Conservation (phyloP, 176 grass and related monocot genomes). For the Areca catechu region DNA sequence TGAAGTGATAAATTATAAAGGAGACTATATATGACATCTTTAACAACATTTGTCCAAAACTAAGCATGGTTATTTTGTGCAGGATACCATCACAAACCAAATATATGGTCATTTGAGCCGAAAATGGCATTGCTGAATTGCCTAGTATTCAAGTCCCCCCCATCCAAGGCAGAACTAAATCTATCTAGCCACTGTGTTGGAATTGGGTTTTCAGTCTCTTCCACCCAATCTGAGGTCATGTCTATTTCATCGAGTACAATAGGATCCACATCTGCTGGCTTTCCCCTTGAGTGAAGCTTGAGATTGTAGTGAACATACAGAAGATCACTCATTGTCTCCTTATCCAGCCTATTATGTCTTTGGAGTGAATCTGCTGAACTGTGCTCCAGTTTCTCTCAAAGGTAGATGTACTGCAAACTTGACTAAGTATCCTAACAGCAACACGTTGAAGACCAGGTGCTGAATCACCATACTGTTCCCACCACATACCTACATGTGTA, state of each 20-base stretch:
- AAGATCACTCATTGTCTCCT: slow-evolving; percentile 63
- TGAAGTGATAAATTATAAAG: background rate
- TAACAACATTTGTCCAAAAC: too few species aligned
- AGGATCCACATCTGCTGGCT: slow-evolving; percentile 44
- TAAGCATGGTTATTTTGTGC: background rate
- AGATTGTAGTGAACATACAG: slow-evolving; percentile 87
- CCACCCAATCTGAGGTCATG: slow-evolving; percentile 86
- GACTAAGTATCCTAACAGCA: slow-evolving; percentile 82
- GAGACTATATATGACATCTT: too few species aligned
- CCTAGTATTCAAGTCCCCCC: slow-evolving; percentile 65
- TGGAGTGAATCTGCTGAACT: slow-evolving; percentile 74
- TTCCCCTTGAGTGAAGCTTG: slow-evolving; percentile 46
- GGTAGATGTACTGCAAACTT: slow-evolving; percentile 77
- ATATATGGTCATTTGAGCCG: slow-evolving; percentile 60
- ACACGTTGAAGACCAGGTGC: slow-evolving; percentile 56
- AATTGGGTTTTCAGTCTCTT: slow-evolving; percentile 59
- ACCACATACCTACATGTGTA: slow-evolving; percentile 64
- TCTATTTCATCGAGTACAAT: slow-evolving; percentile 52
- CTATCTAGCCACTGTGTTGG: slow-evolving; percentile 80
- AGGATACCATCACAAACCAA: slow-evolving; percentile 38
- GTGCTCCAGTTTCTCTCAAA: slow-evolving; percentile 68
- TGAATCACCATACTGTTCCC: slow-evolving; percentile 93
- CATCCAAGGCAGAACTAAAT: slow-evolving; percentile 56
- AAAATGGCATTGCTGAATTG: slow-evolving; percentile 71
- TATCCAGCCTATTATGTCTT: slow-evolving; percentile 71